Evolutionary conservation across 106 monocot species (phyloP).

Genomic region (Dendrobium chrysotoxum): DNA sequence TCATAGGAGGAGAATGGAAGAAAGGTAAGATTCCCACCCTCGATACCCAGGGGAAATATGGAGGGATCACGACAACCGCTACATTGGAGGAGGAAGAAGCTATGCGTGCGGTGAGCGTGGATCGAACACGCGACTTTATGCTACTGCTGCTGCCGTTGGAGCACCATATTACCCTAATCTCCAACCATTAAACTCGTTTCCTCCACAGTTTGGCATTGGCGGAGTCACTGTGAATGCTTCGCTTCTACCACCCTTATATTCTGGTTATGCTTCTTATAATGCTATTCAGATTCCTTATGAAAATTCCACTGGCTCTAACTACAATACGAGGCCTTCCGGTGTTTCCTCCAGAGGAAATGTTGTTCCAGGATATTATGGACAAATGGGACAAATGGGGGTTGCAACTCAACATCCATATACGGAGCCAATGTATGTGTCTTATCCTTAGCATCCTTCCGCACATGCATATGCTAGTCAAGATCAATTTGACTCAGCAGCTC

Average conservation of each 20-base stretch:
- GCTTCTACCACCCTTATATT: slow-evolving; percentile 39
- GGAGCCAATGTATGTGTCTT: slow-evolving; percentile 55
- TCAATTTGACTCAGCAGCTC: slow-evolving; percentile 38
- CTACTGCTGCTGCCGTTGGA: slow-evolving; percentile 42
- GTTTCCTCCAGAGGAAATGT: slow-evolving; percentile 22
- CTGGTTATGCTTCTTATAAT: slow-evolving; percentile 56
- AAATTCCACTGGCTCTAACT: slow-evolving; percentile 31
- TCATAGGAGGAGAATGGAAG: no score
- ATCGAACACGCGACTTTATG: slow-evolving; percentile 32
- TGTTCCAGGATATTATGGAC: slow-evolving; percentile 41
- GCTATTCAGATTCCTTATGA: slow-evolving; percentile 51
- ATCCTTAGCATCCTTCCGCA: slow-evolving; percentile 51
- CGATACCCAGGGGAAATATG: no score
- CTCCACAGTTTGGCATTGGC: slow-evolving; percentile 39
- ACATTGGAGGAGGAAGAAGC: no score
- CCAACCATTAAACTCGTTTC: slow-evolving; percentile 44
- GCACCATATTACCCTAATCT: slow-evolving; percentile 39
- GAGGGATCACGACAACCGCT: no score
- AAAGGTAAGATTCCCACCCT: no score
- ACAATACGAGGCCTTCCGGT: slow-evolving; percentile 29
- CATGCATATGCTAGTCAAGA: slow-evolving; percentile 36
- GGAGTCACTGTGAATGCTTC: slow-evolving; percentile 57
- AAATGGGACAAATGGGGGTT: slow-evolving; percentile 28
- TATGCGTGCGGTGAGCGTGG: slow-evolving; percentile 19
- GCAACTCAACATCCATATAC: slow-evolving; percentile 43